A percentile compares a stretch with the other conserved stretches of the same genome.
phyloP scores from a whole-genome alignment of 2,329 filamentous ascomycete genomes.

The Fusarium piperis region DNA sequence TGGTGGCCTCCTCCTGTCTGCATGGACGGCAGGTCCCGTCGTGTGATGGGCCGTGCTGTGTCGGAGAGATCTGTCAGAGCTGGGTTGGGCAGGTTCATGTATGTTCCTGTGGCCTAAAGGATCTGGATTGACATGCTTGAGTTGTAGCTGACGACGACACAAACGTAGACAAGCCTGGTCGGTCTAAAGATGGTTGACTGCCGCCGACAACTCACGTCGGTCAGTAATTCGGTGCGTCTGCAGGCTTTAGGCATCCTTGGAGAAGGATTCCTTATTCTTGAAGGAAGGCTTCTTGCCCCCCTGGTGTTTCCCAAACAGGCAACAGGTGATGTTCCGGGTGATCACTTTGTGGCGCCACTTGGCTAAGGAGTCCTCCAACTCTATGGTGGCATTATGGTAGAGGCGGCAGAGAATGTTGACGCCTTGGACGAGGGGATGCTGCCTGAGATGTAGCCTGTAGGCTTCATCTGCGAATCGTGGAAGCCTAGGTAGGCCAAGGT shows the following conservation, averaged over 20 bases:
- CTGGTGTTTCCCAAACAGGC: neutral
- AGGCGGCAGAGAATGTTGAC: slow-evolving; percentile 6
- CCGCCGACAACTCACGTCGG: slow-evolving; percentile 29
- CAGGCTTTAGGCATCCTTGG: neutral
- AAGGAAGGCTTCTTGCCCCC: neutral
- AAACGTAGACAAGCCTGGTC: neutral
- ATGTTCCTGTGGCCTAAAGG: neutral
- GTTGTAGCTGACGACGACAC: neutral
- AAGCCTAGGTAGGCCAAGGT: neutral
- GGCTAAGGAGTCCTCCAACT: neutral
- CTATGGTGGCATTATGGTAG: neutral
- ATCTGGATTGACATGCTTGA: neutral
- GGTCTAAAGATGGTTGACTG: neutral
- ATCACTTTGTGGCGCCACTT: slow-evolving; percentile 7
- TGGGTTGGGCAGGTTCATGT: neutral
- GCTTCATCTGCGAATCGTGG: neutral
- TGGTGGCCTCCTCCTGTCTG: neutral
- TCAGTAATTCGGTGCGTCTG: slow-evolving; percentile 49
- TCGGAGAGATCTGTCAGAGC: neutral
- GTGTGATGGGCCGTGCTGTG: neutral
- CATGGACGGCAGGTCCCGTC: neutral
- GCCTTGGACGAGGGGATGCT: neutral
- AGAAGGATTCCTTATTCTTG: neutral
- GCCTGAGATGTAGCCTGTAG: neutral
- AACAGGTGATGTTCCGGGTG: neutral